Evolutionary conservation across 2,329 filamentous ascomycete genomes (phyloP).

Genomic region (Trichoderma afroharzianum): DNA sequence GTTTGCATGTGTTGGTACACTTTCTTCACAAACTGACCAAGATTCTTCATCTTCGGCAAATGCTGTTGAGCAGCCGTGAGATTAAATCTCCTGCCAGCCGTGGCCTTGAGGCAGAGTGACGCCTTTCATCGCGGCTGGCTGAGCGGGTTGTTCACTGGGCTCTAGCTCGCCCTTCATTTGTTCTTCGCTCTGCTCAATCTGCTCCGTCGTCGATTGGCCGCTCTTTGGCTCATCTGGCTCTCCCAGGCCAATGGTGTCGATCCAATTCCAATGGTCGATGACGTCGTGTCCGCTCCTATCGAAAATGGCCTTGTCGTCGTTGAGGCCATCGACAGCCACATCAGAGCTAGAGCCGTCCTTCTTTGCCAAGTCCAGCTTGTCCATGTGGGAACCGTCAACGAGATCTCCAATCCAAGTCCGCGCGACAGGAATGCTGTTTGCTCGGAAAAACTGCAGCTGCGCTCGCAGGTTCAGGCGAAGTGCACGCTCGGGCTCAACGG

Average conservation of each 20-base stretch:
- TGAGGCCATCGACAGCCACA: conserved; percentile 34
- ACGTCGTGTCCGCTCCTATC: conserved; percentile 37
- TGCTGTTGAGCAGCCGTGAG: neutral
- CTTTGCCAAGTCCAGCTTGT: conserved; percentile 32
- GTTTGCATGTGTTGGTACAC: neutral
- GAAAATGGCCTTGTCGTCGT: conserved; percentile 51
- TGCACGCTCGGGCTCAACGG: conserved; percentile 55
- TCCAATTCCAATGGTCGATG: conserved; percentile 50
- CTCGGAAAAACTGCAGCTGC: conserved; percentile 53
- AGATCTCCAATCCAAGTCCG: conserved; percentile 49
- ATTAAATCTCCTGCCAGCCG: conserved; percentile 47
- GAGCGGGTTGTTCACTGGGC: conserved; percentile 27
- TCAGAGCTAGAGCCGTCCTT: conserved; percentile 11
- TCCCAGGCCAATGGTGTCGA: conserved; percentile 51
- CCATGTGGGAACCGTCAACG: conserved; percentile 42
- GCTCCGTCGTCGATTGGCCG: conserved; percentile 29
- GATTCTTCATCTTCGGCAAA: neutral
- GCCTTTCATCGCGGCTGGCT: neutral
- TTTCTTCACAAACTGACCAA: neutral
- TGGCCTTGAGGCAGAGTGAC: conserved; percentile 38
- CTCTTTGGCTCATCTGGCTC: conserved; percentile 27
- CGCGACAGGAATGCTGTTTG: conserved; percentile 46
- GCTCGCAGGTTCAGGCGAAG: conserved; percentile 58
- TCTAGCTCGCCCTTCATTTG: conserved; percentile 36
- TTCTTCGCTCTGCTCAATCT: conserved; percentile 35